Conservation (phyloP, 192 early-diverging fungal genomes). For the Podila minutissima region DNA sequence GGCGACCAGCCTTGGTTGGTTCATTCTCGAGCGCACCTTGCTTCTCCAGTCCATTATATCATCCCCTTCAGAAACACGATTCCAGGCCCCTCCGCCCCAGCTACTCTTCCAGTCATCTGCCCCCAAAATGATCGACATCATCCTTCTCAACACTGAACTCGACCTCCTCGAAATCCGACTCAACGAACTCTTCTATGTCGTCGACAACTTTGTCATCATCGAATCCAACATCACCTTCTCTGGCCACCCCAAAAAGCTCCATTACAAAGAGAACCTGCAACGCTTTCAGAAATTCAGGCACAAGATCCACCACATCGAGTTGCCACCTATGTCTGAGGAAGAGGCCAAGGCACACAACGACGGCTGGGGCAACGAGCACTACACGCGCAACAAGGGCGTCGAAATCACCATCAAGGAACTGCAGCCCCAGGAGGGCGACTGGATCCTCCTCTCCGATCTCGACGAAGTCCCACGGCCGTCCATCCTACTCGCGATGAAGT, state of each 20-base stretch:
- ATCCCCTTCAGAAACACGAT: too few relatives aligned
- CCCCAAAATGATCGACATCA: conserved; percentile 7
- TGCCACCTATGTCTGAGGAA: background rate
- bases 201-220: conserved; percentile 16
- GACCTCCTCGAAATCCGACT: conserved; percentile 11
- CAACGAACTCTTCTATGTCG: conserved; percentile 3
- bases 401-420: background rate
- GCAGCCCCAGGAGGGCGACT: conserved; percentile 5
- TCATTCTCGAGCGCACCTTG: background rate
- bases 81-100: background rate
- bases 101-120: too few relatives aligned
- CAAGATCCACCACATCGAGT: conserved; percentile 5
- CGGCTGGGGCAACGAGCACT: background rate
- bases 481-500: conserved; percentile 12
- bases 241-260: background rate
- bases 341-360: background rate
- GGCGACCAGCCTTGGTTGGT: background rate
- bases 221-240: conserved; percentile 11
- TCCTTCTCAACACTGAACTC: conserved; percentile 12
- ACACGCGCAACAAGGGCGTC: conserved; percentile 5
- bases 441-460: conserved; percentile 13
- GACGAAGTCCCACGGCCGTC: conserved; percentile 14
- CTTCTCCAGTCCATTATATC: background rate
- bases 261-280: background rate
- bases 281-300: conserved; percentile 8